A percentile compares a stretch with the other conserved stretches of the same genome.
Conservation (phyloP, 2,329 filamentous ascomycete species). For the Epichloe typhina region DNA sequence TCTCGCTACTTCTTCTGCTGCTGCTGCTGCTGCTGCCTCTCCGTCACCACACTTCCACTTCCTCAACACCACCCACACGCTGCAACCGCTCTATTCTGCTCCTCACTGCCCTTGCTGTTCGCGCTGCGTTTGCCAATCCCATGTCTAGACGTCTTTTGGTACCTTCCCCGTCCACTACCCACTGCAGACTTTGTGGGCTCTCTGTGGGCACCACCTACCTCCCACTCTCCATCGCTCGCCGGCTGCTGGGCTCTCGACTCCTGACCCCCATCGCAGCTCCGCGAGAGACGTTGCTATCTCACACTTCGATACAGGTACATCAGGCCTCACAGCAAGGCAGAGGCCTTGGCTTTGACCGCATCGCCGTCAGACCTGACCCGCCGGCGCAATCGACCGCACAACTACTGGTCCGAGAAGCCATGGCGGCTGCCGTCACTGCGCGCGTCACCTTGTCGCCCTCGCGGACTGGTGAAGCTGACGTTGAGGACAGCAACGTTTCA, state of each 20-base stretch:
- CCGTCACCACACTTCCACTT: conserved; percentile 3
- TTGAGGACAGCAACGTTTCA: conserved; percentile 59
- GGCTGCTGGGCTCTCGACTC: background rate
- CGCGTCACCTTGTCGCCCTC: conserved; percentile 34
- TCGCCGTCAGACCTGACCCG: background rate
- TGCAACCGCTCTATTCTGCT: background rate
- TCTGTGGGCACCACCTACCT: background rate
- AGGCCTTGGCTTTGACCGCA: background rate
- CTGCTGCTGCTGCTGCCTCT: background rate
- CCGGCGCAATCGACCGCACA: conserved; percentile 8
- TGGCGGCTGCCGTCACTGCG: conserved; percentile 41
- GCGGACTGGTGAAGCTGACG: conserved; percentile 26
- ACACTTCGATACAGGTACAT: background rate
- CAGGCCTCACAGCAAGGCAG: background rate
- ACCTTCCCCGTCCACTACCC: background rate
- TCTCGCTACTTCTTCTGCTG: background rate
- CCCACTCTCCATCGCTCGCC: background rate
- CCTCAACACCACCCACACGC: background rate
- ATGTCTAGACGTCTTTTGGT: background rate
- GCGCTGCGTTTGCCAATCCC: conserved; percentile 2
- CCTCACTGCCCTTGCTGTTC: background rate
- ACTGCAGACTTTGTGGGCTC: conserved; percentile 2
- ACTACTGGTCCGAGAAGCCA: conserved; percentile 15
- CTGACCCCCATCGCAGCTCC: background rate
- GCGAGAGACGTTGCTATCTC: background rate